Evolutionary conservation across 331 rosid species (phyloP).

Genomic region (Acacia concinna): DNA sequence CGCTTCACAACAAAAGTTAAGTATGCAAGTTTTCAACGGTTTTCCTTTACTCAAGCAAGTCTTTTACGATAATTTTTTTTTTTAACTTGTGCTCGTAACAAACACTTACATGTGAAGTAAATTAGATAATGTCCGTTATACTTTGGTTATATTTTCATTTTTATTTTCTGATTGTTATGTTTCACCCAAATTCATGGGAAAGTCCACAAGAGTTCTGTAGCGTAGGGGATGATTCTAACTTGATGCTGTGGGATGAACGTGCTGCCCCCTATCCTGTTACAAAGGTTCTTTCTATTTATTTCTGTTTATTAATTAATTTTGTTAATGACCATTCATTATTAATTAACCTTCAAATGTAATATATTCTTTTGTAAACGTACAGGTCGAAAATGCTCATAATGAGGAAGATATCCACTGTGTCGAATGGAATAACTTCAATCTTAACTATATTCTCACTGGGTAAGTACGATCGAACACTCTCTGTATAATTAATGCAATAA

Average conservation of each 20-base stretch:
- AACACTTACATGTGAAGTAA: not conserved
- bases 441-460: not conserved
- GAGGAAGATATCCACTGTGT: not conserved
- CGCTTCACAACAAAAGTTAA: no score
- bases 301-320: not conserved
- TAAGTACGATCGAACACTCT: not conserved
- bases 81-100: not conserved
- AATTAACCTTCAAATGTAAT: not conserved
- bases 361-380: not conserved
- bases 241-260: constrained; percentile 92
- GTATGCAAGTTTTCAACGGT: no score
- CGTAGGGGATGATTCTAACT: constrained; percentile 92
- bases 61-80: no score
- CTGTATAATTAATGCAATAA: not conserved
- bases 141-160: not conserved
- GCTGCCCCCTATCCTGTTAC: constrained; percentile 62
- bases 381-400: not conserved
- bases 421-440: not conserved
- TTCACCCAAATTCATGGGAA: not conserved
- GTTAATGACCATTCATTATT: not conserved
- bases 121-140: no score
- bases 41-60: no score
- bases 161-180: not conserved
- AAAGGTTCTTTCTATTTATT: constrained; percentile 37
- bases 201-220: constrained; percentile 95